phyloP scores from a whole-genome alignment of 768 basidiomycete genomes.

The Calocera cornea region DNA sequence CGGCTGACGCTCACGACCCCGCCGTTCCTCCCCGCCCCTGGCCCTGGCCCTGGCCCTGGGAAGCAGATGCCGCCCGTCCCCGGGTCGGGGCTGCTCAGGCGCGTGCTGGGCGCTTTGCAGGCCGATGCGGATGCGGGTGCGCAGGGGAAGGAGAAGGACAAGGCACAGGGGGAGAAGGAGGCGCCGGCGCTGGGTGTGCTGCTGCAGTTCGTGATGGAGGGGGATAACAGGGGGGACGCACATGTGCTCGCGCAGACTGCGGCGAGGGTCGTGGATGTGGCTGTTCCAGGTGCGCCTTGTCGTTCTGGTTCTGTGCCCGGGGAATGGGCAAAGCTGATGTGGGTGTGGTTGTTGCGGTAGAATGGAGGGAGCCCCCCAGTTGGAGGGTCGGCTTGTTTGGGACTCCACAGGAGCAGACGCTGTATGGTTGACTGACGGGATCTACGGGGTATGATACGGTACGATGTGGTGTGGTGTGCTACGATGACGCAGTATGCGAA shows the following conservation, averaged over 20 bases:
- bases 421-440: constrained; percentile 53
- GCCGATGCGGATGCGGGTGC: constrained; percentile 22
- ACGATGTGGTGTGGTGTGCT: neutral
- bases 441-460: neutral
- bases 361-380: constrained; percentile 53
- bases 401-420: constrained; percentile 53
- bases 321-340: constrained; percentile 31
- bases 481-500: no score
- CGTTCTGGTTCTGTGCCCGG: constrained; percentile 40
- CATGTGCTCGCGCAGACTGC: constrained; percentile 1
- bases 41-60: constrained; percentile 30
- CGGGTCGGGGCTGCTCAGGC: constrained; percentile 58
- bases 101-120: constrained; percentile 48
- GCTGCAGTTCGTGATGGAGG: constrained; percentile 66
- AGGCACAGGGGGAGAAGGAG: no score
- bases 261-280: constrained; percentile 2
- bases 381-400: constrained; percentile 59
- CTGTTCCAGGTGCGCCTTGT: constrained; percentile 31
- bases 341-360: no score
- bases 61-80: constrained; percentile 55
- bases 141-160: no score
- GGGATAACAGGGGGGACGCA: constrained; percentile 68
- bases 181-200: constrained; percentile 42
- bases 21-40: constrained; percentile 36
- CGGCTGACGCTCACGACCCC: constrained; percentile 35